phyloP scores from a whole-genome alignment of 305 asterid species.

The Solanum hybrid region DNA sequence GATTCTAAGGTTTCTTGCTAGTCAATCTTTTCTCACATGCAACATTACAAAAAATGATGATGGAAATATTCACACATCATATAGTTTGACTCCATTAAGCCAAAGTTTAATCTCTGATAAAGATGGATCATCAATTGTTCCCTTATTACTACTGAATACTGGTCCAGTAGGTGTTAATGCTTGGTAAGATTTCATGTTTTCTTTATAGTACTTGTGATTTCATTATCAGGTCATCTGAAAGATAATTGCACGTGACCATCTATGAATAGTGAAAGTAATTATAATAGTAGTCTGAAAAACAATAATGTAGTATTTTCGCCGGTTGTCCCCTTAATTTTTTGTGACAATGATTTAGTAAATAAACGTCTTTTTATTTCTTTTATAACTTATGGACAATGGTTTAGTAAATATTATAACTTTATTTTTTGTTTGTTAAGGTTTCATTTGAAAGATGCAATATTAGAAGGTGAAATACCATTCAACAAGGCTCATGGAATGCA shows the following conservation, averaged over 20 bases:
- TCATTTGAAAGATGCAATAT: constrained; percentile 23
- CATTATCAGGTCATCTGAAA: not conserved
- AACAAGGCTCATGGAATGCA: constrained; percentile 20
- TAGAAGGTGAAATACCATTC: constrained; percentile 26
- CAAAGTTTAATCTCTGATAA: not conserved
- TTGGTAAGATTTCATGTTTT: not conserved
- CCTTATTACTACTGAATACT: not conserved
- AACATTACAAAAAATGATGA: not conserved
- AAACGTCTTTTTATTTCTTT: too few species aligned
- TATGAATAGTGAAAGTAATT: not conserved
- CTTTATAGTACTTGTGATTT: not conserved
- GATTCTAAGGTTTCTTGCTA: constrained; percentile 15
- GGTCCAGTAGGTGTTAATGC: not conserved
- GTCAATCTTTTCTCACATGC: constrained; percentile 9
- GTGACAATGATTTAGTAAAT: not conserved
- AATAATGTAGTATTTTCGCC: too few species aligned
- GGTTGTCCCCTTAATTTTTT: too few species aligned
- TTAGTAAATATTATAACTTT: not conserved
- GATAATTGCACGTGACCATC: not conserved
- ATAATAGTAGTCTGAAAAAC: not conserved
- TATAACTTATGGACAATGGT: too few species aligned
- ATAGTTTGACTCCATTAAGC: constrained; percentile 8
- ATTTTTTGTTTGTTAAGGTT: constrained; percentile 1
- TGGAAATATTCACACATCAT: not conserved
- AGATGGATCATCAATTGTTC: not conserved